Evolutionary conservation across 305 asterid genomes (phyloP).

Genomic region (Fraxinus sp.): DNA sequence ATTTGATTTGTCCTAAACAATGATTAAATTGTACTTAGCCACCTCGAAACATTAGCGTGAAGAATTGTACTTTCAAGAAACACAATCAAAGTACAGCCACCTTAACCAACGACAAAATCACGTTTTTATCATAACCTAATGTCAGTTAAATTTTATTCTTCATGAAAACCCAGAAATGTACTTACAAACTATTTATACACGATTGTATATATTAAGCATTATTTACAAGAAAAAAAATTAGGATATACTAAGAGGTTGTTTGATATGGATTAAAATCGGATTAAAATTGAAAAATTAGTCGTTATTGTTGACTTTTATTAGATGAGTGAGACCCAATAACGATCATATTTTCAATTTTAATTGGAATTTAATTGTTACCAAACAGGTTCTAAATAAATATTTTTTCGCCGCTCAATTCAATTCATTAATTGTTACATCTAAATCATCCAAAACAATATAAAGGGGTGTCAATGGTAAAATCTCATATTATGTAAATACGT

Average conservation of each 20-base stretch:
- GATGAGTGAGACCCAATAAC: no score
- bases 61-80: not conserved
- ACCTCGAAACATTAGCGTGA: not conserved
- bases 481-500: not conserved
- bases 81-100: slow-evolving; percentile 1
- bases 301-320: no score
- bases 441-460: not conserved
- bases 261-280: no score
- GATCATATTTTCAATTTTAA: no score
- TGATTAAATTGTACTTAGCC: not conserved
- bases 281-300: no score
- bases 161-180: not conserved
- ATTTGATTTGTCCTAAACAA: slow-evolving; percentile 19
- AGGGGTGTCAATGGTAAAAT: not conserved
- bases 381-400: no score
- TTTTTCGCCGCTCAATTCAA: not conserved
- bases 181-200: no score
- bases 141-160: not conserved
- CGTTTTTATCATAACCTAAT: not conserved
- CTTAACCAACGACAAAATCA: slow-evolving; percentile 16
- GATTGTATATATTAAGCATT: no score
- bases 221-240: no score
- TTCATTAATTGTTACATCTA: not conserved
- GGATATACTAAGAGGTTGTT: no score
- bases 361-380: no score